Evolutionary conservation across 2,329 filamentous ascomycete species (phyloP), one percentile per base, ranked within the genome.

Genomic region (Penicillium sp.): DNA sequence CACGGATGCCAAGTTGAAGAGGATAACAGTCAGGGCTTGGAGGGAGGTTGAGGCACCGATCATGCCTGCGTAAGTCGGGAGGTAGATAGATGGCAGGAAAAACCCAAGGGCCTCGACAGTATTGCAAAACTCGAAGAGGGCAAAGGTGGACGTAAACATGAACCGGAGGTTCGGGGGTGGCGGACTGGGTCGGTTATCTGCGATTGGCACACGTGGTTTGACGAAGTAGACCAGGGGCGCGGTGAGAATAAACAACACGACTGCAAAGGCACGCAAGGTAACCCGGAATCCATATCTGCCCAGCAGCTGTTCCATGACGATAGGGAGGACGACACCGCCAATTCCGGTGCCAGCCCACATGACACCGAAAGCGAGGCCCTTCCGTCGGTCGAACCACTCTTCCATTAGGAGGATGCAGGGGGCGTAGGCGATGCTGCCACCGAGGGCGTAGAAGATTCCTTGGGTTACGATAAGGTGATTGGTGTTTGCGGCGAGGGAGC

Each of bases 381-480:
- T 70, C 14, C 75, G 67, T 61, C 78, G 75, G 9, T 81, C 74
- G 66, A 81, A 82, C 74, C 64, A 85, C 59, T 82, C 78, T 56
- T 81, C 78, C 40, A 82, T 70, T 43, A 77, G 76, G 37, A 77
- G 67, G 26, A 81, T 74, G 2, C 74, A 73, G 0, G 77, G 78
- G 10, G 65, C 79, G 64, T 73, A 84, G 3, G 80, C 68, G 0
- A 82, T 66, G 26, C 76, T 72, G 0, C 81, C 81, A 0, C 81
- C 76, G 14, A 76, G 60, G 0, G 74, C 77, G 18, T 72, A 76
- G 10, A 57, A 58, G 11, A 67, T 57, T 7, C 66, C 66, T 34
- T 68, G 66, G 1, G 65, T 59, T 10, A 64, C 5, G n/a, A 67
- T 62, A 2, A 67, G 61, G 14, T 66, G 61, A 0, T 58, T 55